Evolutionary conservation across 441 rosid genomes (phyloP).

Genomic region (Erysimum cheiri): DNA sequence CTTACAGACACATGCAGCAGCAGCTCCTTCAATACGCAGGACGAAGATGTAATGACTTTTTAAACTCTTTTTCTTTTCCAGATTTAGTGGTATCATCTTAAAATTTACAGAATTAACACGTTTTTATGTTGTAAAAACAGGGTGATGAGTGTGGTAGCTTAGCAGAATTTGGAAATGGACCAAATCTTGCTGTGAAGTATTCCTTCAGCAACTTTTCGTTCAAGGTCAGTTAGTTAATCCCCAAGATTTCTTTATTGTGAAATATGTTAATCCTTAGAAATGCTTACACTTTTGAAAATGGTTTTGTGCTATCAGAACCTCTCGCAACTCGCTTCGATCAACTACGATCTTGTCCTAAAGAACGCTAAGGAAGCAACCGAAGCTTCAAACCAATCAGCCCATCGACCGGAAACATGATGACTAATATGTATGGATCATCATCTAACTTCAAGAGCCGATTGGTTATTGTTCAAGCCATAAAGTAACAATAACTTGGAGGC

Average conservation of each 20-base stretch:
- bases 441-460: conserved; percentile 26
- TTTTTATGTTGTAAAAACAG: conserved; percentile 50
- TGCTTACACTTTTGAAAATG: conserved; percentile 28
- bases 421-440: conserved; percentile 4
- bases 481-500: conserved; percentile 29
- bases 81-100: not conserved
- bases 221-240: conserved; percentile 57
- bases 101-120: not conserved
- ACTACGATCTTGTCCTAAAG: conserved; percentile 81
- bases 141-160: conserved; percentile 86
- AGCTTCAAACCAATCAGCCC: conserved; percentile 53
- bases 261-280: conserved; percentile 2
- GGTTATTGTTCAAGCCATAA: conserved; percentile 7
- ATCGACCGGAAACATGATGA: conserved; percentile 36
- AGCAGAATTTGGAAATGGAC: conserved; percentile 69
- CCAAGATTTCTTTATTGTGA: not conserved
- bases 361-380: conserved; percentile 65
- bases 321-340: conserved; percentile 93
- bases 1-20: conserved; percentile 85
- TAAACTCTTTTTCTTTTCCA: not conserved
- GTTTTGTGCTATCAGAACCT: conserved; percentile 64
- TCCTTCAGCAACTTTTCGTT: conserved; percentile 98
- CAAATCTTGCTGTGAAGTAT: conserved; percentile 73
- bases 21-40: conserved; percentile 70
- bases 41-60: conserved; percentile 77